Evolutionary conservation across 345 rosid species (phyloP).

Genomic region (Eucalyptus camaldulensis): DNA sequence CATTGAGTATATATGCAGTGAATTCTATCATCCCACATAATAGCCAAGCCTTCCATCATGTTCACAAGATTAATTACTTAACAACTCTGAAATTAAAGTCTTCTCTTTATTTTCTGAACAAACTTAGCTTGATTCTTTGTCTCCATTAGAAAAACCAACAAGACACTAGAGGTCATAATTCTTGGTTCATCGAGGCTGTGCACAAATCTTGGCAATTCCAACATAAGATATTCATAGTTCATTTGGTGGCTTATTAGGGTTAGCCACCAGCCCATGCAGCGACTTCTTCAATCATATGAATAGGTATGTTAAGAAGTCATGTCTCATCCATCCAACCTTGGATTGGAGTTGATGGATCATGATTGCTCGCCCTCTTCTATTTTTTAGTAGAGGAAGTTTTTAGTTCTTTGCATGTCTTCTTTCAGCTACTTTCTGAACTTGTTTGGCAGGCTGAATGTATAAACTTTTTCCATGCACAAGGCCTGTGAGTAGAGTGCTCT

Average conservation of each 20-base stretch:
- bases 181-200: rapidly evolving
- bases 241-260: background rate
- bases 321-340: background rate
- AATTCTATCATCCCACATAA: background rate
- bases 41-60: background rate
- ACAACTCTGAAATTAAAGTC: background rate
- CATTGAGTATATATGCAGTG: background rate
- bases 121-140: background rate
- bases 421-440: background rate
- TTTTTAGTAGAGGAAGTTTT: background rate
- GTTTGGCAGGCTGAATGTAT: background rate
- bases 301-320: background rate
- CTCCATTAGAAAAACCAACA: background rate
- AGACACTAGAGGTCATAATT: background rate
- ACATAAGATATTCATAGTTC: background rate
- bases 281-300: background rate
- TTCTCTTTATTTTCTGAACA: background rate
- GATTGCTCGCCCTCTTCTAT: background rate
- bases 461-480: background rate
- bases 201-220: background rate
- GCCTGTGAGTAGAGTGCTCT: background rate
- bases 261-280: background rate
- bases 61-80: background rate
- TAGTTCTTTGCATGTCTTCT: background rate
- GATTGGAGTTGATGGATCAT: background rate